These are phyloP conservation scores for Butyriboletus loyo DNA, from an alignment of 768 basidiomycete species.

Conservation along the genomic window DNA sequence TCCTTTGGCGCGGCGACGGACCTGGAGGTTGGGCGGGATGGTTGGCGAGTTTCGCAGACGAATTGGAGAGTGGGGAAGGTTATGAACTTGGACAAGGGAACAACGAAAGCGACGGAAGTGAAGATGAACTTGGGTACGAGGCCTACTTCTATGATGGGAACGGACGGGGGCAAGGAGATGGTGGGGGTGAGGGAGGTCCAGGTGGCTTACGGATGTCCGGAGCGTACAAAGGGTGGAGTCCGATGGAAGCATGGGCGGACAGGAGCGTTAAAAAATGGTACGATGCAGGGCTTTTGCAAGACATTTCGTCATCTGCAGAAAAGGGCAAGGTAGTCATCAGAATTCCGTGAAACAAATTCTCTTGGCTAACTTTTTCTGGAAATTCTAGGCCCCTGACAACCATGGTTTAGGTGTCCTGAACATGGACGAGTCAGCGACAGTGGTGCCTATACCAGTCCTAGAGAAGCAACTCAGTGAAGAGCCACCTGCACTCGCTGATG, in stretches of 20 bases:
- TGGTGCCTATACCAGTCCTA: constrained; percentile 64
- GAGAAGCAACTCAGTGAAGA: constrained; percentile 29
- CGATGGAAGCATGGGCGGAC: constrained; percentile 93
- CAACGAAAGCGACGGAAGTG: constrained; percentile 67
- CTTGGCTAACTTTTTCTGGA: constrained; percentile 16
- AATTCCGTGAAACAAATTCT: not conserved
- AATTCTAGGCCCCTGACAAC: constrained; percentile 40
- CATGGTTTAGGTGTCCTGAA: constrained; percentile 43
- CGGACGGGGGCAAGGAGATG: constrained; percentile 74
- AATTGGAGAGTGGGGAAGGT: constrained; percentile 86
- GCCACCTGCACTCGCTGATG: constrained; percentile 21
- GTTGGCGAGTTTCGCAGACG: constrained; percentile 88
- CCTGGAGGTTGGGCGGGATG: constrained; percentile 92
- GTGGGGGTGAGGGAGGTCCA: constrained; percentile 68
- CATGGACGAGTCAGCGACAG: constrained; percentile 44
- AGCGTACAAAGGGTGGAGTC: constrained; percentile 89
- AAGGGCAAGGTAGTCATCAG: constrained; percentile 47
- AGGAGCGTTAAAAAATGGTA: constrained; percentile 84
- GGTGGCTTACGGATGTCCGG: constrained; percentile 75
- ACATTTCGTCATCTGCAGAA: constrained; percentile 38
- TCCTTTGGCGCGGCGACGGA: constrained; percentile 90
- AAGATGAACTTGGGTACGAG: constrained; percentile 84
- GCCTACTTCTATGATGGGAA: constrained; percentile 82
- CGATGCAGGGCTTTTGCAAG: constrained; percentile 67
- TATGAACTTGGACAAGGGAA: constrained; percentile 67